phyloP scores from a whole-genome alignment of 2,329 filamentous ascomycete species.

The Aspergillus sp. region DNA sequence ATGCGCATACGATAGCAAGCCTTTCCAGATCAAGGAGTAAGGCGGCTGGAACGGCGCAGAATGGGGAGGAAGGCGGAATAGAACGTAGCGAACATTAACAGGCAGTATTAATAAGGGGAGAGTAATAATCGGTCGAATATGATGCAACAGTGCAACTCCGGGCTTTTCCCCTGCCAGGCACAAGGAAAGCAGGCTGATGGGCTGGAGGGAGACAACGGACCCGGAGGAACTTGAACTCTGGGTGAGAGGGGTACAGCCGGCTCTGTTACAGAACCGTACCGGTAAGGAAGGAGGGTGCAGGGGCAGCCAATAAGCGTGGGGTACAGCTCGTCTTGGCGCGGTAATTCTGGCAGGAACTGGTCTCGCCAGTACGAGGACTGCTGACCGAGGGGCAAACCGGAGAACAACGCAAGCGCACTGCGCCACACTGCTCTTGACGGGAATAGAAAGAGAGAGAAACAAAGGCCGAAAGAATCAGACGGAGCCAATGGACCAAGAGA shows the following conservation, averaged over 20 bases:
- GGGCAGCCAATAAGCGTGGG: neutral
- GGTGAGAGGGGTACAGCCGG: neutral
- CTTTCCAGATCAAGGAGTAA: conserved; percentile 13
- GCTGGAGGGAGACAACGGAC: neutral
- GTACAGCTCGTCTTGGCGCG: neutral
- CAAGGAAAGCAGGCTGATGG: neutral
- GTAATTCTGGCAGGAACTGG: conserved; percentile 10
- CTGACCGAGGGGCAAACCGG: conserved; percentile 19
- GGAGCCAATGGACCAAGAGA: neutral
- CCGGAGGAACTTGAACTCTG: neutral
- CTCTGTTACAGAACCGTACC: neutral
- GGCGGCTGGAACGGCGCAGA: conserved; percentile 22
- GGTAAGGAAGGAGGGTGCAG: conserved; percentile 1
- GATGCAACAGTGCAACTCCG: conserved; percentile 3
- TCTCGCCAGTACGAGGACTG: conserved; percentile 9
- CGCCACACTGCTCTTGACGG: conserved; percentile 21
- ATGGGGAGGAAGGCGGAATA: conserved; percentile 19
- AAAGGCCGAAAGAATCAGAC: conserved; percentile 14
- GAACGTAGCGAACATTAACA: conserved; percentile 8
- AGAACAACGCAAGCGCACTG: conserved; percentile 17
- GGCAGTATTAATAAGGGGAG: conserved; percentile 1
- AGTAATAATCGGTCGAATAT: conserved; percentile 3
- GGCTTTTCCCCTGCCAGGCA: neutral
- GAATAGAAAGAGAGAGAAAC: neutral
- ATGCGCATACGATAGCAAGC: conserved; percentile 18